Evolutionary conservation across 2,329 filamentous ascomycete species (phyloP).

Genomic region (Furcasterigmium sp.): DNA sequence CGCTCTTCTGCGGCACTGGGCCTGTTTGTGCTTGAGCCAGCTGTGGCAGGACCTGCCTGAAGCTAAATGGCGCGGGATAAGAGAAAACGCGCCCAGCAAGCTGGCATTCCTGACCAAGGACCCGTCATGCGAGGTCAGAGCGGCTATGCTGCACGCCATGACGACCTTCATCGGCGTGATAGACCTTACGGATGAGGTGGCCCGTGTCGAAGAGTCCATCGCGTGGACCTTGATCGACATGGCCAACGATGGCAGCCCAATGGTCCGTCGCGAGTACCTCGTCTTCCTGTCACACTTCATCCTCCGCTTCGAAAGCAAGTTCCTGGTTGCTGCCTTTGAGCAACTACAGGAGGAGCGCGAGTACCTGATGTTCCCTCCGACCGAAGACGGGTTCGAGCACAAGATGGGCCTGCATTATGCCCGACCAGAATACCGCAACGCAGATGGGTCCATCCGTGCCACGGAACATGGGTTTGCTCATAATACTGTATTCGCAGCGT

Average conservation of each 20-base stretch:
- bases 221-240: conserved; percentile 86
- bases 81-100: conserved; percentile 76
- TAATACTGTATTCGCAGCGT: conserved; percentile 86
- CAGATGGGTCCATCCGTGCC: conserved; percentile 53
- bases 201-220: conserved; percentile 84
- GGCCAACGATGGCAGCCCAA: conserved; percentile 87
- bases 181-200: conserved; percentile 85
- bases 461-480: conserved; percentile 61
- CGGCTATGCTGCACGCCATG: conserved; percentile 88
- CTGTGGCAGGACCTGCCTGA: conserved; percentile 88
- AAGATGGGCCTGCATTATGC: conserved; percentile 61
- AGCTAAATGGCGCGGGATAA: conserved; percentile 93
- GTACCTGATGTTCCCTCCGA: conserved; percentile 51
- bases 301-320: conserved; percentile 84
- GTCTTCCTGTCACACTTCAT: conserved; percentile 93
- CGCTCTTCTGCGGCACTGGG: conserved; percentile 87
- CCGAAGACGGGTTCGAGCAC: conserved; percentile 50
- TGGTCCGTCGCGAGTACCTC: conserved; percentile 88
- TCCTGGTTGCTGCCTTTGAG: conserved; percentile 87
- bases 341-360: conserved; percentile 81
- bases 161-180: conserved; percentile 92
- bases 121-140: conserved; percentile 84
- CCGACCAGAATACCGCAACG: conserved; percentile 47
- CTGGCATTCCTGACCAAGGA: conserved; percentile 79
- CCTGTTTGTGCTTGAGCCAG: conserved; percentile 90